A percentile compares a stretch with the other conserved stretches of the same genome.
Conservation (phyloP, 1,139 yeast genomes). For the Saccharomyces hybrid region DNA sequence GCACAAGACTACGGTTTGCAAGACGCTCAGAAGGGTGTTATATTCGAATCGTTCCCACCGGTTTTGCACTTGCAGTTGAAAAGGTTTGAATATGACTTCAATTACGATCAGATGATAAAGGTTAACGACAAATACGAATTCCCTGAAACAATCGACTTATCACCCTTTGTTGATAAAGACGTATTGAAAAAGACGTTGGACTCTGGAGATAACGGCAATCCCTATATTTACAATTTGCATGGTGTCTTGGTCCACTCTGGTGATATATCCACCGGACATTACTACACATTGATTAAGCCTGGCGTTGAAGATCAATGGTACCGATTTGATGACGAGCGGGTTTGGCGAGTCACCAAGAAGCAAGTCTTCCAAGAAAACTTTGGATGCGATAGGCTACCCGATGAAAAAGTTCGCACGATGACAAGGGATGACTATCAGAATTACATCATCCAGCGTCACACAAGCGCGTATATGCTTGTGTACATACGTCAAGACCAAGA, state of each 20-base stretch:
- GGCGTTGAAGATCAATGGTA: slow-evolving; percentile 67
- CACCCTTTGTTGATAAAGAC: slow-evolving; percentile 67
- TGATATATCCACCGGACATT: slow-evolving; percentile 91
- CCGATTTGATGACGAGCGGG: slow-evolving; percentile 91
- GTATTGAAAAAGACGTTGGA: slow-evolving; percentile 33
- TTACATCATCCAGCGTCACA: slow-evolving; percentile 64
- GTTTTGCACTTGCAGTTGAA: slow-evolving; percentile 88
- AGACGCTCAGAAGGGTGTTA: slow-evolving; percentile 95
- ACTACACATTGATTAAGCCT: slow-evolving; percentile 89
- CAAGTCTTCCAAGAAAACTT: slow-evolving; percentile 90
- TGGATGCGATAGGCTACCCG: slow-evolving; percentile 62
- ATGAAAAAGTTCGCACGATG: slow-evolving; percentile 42
- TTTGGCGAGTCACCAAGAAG: slow-evolving; percentile 71
- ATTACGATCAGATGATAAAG: slow-evolving; percentile 81
- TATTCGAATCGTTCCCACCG: slow-evolving; percentile 83
- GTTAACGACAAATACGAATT: slow-evolving; percentile 89
- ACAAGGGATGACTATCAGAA: slow-evolving; percentile 56
- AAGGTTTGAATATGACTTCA: slow-evolving; percentile 89
- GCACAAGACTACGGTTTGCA: slow-evolving; percentile 91
- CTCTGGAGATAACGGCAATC: slow-evolving; percentile 31
- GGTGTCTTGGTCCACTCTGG: slow-evolving; percentile 96
- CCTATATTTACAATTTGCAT: slow-evolving; percentile 76
- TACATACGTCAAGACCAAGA: slow-evolving; percentile 65
- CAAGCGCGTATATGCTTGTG: slow-evolving; percentile 96
- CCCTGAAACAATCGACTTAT: slow-evolving; percentile 73